These are phyloP conservation scores for Canna indica DNA, from an alignment of 176 grass and related monocot species.

Conservation along the genomic window DNA sequence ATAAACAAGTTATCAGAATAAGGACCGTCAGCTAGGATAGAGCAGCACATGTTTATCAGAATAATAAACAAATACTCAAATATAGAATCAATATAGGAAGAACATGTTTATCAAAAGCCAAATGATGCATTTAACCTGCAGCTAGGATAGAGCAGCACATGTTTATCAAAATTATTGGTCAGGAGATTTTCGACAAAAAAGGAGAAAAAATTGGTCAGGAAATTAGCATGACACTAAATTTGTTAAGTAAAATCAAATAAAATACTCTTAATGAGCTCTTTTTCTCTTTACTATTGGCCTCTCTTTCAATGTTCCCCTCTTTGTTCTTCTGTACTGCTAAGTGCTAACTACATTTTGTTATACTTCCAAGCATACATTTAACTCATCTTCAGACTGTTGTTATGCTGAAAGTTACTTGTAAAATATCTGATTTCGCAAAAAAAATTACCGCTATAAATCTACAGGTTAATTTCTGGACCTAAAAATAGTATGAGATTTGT, in stretches of 20 bases:
- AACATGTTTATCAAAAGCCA: too few relatives aligned
- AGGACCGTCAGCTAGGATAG: too few relatives aligned
- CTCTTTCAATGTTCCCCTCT: neutral
- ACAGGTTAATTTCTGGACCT: neutral
- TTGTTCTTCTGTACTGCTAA: neutral
- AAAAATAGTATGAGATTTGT: neutral
- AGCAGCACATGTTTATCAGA: too few relatives aligned
- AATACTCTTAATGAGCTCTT: neutral
- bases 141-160: too few relatives aligned
- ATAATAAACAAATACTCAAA: too few relatives aligned
- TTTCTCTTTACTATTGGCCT: neutral
- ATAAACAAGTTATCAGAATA: neutral
- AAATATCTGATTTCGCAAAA: neutral
- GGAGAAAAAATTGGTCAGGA: neutral
- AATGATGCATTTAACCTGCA: too few relatives aligned
- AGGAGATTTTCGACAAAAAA: too few relatives aligned
- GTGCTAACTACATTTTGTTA: neutral
- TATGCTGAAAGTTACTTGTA: neutral
- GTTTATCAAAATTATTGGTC: neutral
- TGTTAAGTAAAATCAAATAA: neutral
- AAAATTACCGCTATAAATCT: neutral
- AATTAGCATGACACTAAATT: neutral
- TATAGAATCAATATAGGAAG: too few relatives aligned
- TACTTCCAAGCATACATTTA: neutral
- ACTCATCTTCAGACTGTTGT: neutral